Evolutionary conservation across 2,329 filamentous ascomycete species (phyloP), one percentile per base, ranked within the genome.

Genomic region (Leptographium flavum): DNA sequence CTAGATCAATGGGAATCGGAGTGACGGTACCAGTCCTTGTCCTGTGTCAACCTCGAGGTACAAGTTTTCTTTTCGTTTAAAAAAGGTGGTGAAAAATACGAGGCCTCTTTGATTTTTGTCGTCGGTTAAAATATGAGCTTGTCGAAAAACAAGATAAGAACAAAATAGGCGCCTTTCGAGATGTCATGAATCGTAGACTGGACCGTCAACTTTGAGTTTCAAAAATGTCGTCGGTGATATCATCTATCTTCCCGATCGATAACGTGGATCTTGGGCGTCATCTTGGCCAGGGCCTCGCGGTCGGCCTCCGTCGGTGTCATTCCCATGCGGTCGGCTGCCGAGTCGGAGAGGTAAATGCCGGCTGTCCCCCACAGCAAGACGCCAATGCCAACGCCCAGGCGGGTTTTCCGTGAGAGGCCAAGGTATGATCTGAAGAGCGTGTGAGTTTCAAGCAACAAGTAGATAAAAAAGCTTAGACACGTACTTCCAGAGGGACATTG

Each of bases 321-420:
- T 7, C 83, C 83, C 49, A 88, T 72, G 36, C 72, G 77, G 57
- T 83, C 73, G 63, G 90, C 87, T 15, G 81, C 77, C 47, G 70
- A 70, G 57, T 90, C 83, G 5, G 82, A 78, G 17, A 84, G 57
- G 57, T 81, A 80, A n/a, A 92, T 70, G 15, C 86, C 88, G 35
- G 77, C 65, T 35, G 69, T 65, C 14, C 85, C 86, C 76, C 87
- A 94, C 30, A 75, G 75, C 57, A 94, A 76, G 52, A 94, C 64
- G 54, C 79, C 82, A 41, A 78, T 59, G 53, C 88, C 88, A 50
- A 94, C 70, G 40, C 80, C 64, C 36, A 85, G 64, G 46, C 83
- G 82, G 22, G 83, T 81, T 53, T 74, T 79, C 17, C 81, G 74
- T 4, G 80, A 66, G 45, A 94, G 78, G 54, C 74, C 76, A 57